Evolutionary conservation across 2,329 filamentous ascomycete genomes (phyloP), one percentile per base, ranked within the genome.

Genomic region (Penicillium aurantiogriseum): DNA sequence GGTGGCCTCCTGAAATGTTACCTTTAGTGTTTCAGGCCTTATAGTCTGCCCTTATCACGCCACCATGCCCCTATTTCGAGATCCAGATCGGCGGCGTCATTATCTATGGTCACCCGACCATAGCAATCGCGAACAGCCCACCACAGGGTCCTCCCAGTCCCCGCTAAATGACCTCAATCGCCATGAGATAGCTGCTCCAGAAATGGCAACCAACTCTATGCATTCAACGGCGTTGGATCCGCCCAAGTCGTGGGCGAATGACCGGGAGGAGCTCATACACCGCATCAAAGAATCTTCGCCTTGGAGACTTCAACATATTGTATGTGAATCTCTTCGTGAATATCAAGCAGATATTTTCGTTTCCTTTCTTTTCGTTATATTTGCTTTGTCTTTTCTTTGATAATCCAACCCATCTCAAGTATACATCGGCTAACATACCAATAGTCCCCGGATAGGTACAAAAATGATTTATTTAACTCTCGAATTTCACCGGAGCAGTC

Each of bases 241-340:
- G n/a, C 53, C 68, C 17, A 67, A 51, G 23, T 46, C 69, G 35
- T 67, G 67, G 59, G 67, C 69, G 17, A 72, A 71, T 58, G 86
- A 91, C 71, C 84, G 92, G 62, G 85, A 86, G 56, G 88, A 92
- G 73, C 79, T 96, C 66, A 97, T 97, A 56, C 85, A 92, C 74
- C 84, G 88, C 63, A 82, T 97, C 64, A 97, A 97, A 77, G 87
- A 92, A 74, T 89, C 85, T 68, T 88, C 90, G 38, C 85, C 85
- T 5, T 94, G 90, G 90, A 79, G 87, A 39, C 83, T 86, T 29
- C 85, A 81, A 70, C 82, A 82, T 67, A 82, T 84, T 79, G 88
- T 82, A 72, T 68, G 76, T 74, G 50, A 27, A 52, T 21, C 1
- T 11, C 3, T 36, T 10, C 7, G 36, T 59, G 29, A 25, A 35